These are phyloP conservation scores for Fusarium longipes DNA, from an alignment of 2,329 filamentous ascomycete genomes.

Conservation along the genomic window DNA sequence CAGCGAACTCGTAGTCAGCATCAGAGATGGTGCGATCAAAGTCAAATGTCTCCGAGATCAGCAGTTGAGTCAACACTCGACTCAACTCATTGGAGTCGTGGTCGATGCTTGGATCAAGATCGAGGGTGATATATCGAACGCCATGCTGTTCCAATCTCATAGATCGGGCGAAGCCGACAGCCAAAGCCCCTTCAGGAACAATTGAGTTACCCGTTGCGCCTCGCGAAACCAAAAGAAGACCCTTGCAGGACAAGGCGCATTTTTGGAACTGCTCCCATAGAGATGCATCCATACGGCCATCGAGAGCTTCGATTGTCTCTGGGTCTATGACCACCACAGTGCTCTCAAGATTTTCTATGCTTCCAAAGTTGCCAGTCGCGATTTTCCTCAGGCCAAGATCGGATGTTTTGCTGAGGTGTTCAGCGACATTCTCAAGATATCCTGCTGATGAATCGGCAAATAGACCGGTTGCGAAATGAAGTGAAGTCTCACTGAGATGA, in stretches of 20 bases:
- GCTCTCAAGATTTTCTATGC: not conserved
- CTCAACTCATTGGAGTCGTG: not conserved
- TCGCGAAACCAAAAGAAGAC: not conserved
- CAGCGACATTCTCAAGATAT: not conserved
- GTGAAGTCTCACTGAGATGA: constrained; percentile 4
- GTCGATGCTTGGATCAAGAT: not conserved
- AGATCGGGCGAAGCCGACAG: constrained; percentile 2
- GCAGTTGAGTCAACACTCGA: not conserved
- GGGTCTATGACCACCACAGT: not conserved
- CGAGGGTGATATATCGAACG: constrained; percentile 1
- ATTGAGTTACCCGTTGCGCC: not conserved
- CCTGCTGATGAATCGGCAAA: constrained; percentile 1
- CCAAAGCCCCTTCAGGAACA: constrained; percentile 2
- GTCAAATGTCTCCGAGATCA: constrained; percentile 5
- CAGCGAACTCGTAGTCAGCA: constrained; percentile 3
- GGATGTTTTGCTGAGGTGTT: not conserved
- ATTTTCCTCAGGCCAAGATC: not conserved
- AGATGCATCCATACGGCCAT: not conserved
- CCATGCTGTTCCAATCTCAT: constrained; percentile 3
- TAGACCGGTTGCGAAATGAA: not conserved
- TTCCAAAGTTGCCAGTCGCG: not conserved
- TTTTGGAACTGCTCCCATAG: constrained; percentile 3
- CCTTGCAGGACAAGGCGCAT: constrained; percentile 3
- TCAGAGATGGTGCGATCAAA: constrained; percentile 1
- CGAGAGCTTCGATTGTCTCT: constrained; percentile 4